Conservation (phyloP, 495 filamentous ascomycete genomes). For the Cudoniella acicularis region DNA sequence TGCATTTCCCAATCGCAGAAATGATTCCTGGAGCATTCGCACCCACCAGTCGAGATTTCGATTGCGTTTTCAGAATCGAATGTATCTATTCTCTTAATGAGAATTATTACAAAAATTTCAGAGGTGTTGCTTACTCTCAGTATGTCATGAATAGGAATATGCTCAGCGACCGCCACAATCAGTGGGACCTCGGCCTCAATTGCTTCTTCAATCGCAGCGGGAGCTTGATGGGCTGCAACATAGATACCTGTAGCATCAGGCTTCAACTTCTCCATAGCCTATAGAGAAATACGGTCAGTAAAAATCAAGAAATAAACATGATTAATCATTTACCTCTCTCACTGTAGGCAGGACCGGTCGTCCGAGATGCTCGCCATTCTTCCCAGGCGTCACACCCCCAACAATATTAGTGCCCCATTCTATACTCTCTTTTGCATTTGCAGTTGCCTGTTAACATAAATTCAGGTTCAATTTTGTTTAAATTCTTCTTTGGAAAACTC, state of each 20-base stretch:
- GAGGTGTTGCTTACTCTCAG: slow-evolving; percentile 59
- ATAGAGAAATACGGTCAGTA: no score
- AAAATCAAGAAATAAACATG: slow-evolving; percentile 13
- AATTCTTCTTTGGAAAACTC: slow-evolving; percentile 7
- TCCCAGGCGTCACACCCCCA: slow-evolving; percentile 78
- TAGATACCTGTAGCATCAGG: slow-evolving; percentile 86
- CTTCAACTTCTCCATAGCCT: slow-evolving; percentile 72
- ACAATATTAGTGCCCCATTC: slow-evolving; percentile 87
- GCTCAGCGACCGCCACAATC: slow-evolving; percentile 86
- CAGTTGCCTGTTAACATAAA: slow-evolving; percentile 56
- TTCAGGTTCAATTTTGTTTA: not conserved
- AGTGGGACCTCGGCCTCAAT: slow-evolving; percentile 86
- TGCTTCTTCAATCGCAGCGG: slow-evolving; percentile 79
- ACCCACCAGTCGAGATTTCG: slow-evolving; percentile 74
- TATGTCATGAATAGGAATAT: slow-evolving; percentile 85
- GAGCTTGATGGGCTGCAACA: slow-evolving; percentile 74
- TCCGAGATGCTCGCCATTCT: slow-evolving; percentile 73
- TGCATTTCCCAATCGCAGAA: slow-evolving; percentile 72
- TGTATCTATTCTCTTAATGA: slow-evolving; percentile 46
- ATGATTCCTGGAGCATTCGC: slow-evolving; percentile 89
- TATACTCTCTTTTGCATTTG: slow-evolving; percentile 77
- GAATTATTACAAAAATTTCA: not conserved
- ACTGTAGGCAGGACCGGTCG: slow-evolving; percentile 76
- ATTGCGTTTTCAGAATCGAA: slow-evolving; percentile 75
- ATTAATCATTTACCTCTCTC: slow-evolving; percentile 45